Percentiles rank a stretch among this genome's conserved stretches.
These are phyloP conservation scores for Chlorencoelia australis DNA, from an alignment of 2,329 filamentous ascomycete species.

Conservation along the genomic window DNA sequence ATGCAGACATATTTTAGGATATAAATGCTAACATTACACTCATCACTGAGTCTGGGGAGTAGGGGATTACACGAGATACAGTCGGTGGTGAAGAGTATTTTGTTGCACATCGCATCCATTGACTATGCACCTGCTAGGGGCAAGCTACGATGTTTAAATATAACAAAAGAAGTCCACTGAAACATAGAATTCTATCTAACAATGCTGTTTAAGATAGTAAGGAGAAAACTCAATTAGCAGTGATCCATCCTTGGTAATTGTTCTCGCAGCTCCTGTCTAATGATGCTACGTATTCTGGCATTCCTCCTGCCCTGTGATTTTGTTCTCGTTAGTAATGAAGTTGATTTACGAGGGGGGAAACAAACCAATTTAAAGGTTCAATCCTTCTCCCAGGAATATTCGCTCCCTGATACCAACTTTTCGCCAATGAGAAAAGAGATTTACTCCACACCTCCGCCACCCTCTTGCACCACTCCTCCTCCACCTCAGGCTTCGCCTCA, in stretches of 20 bases:
- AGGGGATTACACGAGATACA: too few species aligned
- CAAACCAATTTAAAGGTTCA: constrained; percentile 27
- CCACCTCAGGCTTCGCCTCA: constrained; percentile 23
- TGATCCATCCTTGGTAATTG: constrained; percentile 7
- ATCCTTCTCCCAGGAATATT: constrained; percentile 32
- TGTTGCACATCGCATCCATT: too few species aligned
- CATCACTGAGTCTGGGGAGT: too few species aligned
- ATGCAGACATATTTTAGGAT: too few species aligned
- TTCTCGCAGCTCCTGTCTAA: constrained; percentile 7
- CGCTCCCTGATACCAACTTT: constrained; percentile 33
- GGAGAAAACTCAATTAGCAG: too few species aligned
- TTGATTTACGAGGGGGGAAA: background rate
- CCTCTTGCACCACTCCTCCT: constrained; percentile 27
- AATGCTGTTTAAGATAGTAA: too few species aligned
- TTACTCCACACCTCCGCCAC: constrained; percentile 24
- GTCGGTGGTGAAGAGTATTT: too few species aligned
- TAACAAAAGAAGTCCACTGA: too few species aligned
- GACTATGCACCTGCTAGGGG: too few species aligned
- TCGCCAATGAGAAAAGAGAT: constrained; percentile 26
- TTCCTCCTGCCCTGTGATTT: constrained; percentile 2
- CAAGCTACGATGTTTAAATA: too few species aligned
- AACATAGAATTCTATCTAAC: too few species aligned
- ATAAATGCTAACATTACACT: too few species aligned
- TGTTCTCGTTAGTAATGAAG: background rate
- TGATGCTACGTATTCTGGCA: constrained; percentile 3